Percentiles rank a stretch among this genome's conserved stretches.
Evolutionary conservation across 1,139 yeast genomes (phyloP).

Genomic region (Candida neerlandica): DNA sequence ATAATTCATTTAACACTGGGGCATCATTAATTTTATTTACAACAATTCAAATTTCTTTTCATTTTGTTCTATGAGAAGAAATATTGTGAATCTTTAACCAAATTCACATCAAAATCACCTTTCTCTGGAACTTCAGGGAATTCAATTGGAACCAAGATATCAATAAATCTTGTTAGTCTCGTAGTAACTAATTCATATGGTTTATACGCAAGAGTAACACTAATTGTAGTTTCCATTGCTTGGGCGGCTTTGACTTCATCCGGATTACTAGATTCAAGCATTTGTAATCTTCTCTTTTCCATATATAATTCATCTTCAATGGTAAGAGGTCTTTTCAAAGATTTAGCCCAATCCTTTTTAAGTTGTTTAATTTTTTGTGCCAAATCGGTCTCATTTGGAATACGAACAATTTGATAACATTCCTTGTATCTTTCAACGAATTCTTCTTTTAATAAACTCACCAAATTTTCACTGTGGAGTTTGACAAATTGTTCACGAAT

Average conservation of each 20-base stretch:
- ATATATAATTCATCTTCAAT: slow-evolving; percentile 72
- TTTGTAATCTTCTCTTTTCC: slow-evolving; percentile 64
- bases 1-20: not conserved
- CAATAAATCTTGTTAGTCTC: slow-evolving; percentile 22
- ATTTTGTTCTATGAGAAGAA: slow-evolving; percentile 61
- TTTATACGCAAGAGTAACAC: slow-evolving; percentile 53
- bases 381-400: slow-evolving; percentile 56
- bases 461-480: slow-evolving; percentile 73
- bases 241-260: slow-evolving; percentile 53
- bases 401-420: slow-evolving; percentile 59
- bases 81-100: slow-evolving; percentile 72
- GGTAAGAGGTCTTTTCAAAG: slow-evolving; percentile 60
- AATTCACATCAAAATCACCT: slow-evolving; percentile 82
- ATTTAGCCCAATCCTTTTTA: slow-evolving; percentile 51
- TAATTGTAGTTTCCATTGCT: slow-evolving; percentile 72
- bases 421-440: slow-evolving; percentile 80
- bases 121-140: slow-evolving; percentile 78
- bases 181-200: slow-evolving; percentile 23
- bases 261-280: slow-evolving; percentile 57
- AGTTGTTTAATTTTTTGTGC: slow-evolving; percentile 53
- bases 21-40: too few relatives aligned
- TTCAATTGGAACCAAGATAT: slow-evolving; percentile 59
- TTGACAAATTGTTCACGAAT: slow-evolving; percentile 80
- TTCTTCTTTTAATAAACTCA: slow-evolving; percentile 72
- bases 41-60: too few relatives aligned